Evolutionary conservation across 2,329 filamentous ascomycete genomes (phyloP).

Genomic region (Nigrograna mackinnonii): DNA sequence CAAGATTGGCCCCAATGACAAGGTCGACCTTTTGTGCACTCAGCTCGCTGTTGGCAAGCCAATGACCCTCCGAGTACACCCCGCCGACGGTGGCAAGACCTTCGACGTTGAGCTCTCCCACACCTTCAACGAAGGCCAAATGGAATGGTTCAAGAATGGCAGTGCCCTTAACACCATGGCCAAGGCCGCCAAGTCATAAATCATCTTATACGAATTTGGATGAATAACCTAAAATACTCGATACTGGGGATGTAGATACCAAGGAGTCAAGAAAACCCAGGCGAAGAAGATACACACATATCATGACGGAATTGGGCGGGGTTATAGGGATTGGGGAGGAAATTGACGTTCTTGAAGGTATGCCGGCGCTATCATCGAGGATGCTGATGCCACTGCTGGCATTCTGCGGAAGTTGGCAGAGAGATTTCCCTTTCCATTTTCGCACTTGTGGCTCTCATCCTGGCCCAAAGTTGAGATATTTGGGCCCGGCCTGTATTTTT

Average conservation of each 20-base stretch:
- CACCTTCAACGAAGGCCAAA: constrained; percentile 97
- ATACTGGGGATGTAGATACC: constrained; percentile 38
- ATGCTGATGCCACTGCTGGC: too few species aligned
- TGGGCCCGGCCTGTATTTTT: constrained; percentile 41
- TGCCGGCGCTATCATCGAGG: too few species aligned
- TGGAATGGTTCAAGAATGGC: constrained; percentile 99
- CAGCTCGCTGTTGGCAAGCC: constrained; percentile 92
- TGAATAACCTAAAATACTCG: constrained; percentile 9
- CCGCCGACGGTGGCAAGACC: constrained; percentile 73
- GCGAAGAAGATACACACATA: constrained; percentile 11
- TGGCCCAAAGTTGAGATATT: constrained; percentile 28
- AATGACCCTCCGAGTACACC: constrained; percentile 88
- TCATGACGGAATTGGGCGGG: constrained; percentile 15
- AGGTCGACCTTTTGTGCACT: constrained; percentile 86
- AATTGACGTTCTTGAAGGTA: too few species aligned
- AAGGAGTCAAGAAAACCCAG: constrained; percentile 22
- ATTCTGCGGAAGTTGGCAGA: too few species aligned
- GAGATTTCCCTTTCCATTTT: constrained; percentile 22
- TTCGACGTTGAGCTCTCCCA: constrained; percentile 87
- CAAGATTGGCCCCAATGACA: constrained; percentile 91
- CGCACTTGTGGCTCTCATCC: constrained; percentile 27
- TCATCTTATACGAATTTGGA: constrained; percentile 1
- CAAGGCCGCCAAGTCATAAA: constrained; percentile 56
- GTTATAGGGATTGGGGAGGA: constrained; percentile 19
- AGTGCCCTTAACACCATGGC: constrained; percentile 99